Conservation (phyloP, 345 rosid genomes). For the Kernera saxatilis region DNA sequence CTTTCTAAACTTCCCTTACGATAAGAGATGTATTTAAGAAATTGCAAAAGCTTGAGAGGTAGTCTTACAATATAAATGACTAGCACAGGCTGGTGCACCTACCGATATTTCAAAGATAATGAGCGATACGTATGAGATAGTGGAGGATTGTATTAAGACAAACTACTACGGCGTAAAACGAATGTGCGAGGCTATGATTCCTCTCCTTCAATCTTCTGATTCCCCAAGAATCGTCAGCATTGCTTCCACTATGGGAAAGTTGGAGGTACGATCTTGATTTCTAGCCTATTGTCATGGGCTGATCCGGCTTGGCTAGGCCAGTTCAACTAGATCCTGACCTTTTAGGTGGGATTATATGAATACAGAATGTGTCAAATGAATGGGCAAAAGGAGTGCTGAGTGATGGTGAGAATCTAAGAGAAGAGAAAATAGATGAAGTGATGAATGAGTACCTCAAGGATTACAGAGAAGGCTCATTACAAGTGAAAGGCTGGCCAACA, state of each 20-base stretch:
- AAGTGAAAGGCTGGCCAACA: conserved; percentile 40
- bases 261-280: conserved; percentile 32
- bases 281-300: neutral
- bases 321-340: too few species aligned
- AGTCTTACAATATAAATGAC: neutral
- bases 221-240: conserved; percentile 49
- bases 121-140: conserved; percentile 33
- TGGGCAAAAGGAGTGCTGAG: conserved; percentile 36
- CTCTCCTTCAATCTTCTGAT: conserved; percentile 43
- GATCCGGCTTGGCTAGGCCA: neutral
- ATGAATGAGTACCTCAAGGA: conserved; percentile 36
- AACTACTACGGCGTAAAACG: conserved; percentile 52
- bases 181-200: conserved; percentile 43
- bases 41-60: neutral
- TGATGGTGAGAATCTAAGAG: conserved; percentile 40
- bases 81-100: conserved; percentile 19
- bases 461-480: conserved; percentile 33
- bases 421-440: conserved; percentile 40
- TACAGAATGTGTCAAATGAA: conserved; percentile 33
- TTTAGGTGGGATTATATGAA: neutral
- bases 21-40: neutral
- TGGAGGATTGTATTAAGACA: conserved; percentile 33
- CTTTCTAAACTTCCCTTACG: neutral
- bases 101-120: conserved; percentile 28
- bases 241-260: conserved; percentile 36